Percentiles rank a stretch among this genome's conserved stretches.
Evolutionary conservation across 805 yeast genomes (phyloP).

Genomic region (Lipomyces starkeyi): DNA sequence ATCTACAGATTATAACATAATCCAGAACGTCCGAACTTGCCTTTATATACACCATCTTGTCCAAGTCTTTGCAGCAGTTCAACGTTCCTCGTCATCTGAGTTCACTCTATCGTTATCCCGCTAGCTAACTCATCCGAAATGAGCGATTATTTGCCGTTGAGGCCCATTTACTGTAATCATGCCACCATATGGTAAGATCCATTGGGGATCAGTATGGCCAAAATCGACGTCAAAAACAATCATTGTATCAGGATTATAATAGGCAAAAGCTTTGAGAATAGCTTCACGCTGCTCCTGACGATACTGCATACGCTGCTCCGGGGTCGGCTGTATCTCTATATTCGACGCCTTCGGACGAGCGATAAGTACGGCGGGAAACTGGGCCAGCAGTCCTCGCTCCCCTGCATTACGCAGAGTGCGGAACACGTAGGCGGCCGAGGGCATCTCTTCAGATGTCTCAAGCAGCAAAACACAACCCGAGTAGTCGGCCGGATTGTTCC

Average conservation of each 20-base stretch:
- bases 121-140: background rate
- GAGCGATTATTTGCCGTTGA: slow-evolving; percentile 4
- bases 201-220: slow-evolving; percentile 10
- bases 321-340: background rate
- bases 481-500: slow-evolving; percentile 1
- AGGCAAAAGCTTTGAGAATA: background rate
- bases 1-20: too few relatives aligned
- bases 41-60: too few relatives aligned
- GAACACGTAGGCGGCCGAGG: slow-evolving; percentile 1
- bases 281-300: slow-evolving; percentile 6
- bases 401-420: slow-evolving; percentile 8
- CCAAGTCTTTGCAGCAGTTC: too few relatives aligned
- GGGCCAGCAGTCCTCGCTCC: slow-evolving; percentile 5
- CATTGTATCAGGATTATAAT: background rate
- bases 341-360: slow-evolving; percentile 7
- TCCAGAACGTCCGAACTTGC: too few relatives aligned
- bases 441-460: slow-evolving; percentile 10
- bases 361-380: slow-evolving; percentile 7
- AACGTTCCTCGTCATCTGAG: too few relatives aligned
- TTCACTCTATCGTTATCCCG: too few relatives aligned
- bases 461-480: slow-evolving; percentile 3
- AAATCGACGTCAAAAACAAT: slow-evolving; percentile 6
- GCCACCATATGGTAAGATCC: slow-evolving; percentile 9
- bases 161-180: slow-evolving; percentile 1
- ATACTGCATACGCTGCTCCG: slow-evolving; percentile 1